Evolutionary conservation across 305 asterid genomes (phyloP).

Genomic region (Nicotiana rustica): DNA sequence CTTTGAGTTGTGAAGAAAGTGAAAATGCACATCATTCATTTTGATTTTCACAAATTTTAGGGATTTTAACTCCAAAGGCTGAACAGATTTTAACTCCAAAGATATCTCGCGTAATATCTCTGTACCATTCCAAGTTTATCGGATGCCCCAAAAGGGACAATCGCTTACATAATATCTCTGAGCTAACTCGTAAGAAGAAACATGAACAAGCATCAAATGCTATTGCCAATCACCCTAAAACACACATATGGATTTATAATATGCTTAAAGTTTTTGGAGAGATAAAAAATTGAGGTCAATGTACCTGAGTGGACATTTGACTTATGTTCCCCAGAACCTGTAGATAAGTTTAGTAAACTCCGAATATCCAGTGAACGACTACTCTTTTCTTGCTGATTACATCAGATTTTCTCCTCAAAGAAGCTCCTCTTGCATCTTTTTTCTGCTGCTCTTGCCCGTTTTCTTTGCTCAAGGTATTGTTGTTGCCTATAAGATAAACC

Average conservation of each 20-base stretch:
- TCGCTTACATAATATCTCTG: slow-evolving; percentile 3
- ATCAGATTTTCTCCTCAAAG: slow-evolving; percentile 54
- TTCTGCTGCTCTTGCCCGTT: slow-evolving; percentile 63
- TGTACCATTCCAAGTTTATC: background rate
- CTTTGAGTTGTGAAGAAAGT: background rate
- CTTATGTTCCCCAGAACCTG: slow-evolving; percentile 50
- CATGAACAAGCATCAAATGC: slow-evolving; percentile 23
- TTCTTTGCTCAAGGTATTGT: slow-evolving; percentile 38
- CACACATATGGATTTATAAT: slow-evolving; percentile 31
- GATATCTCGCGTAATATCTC: background rate
- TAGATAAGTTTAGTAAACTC: slow-evolving; percentile 74
- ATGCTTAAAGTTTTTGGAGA: slow-evolving; percentile 35
- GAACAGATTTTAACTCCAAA: background rate
- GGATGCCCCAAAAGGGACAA: background rate
- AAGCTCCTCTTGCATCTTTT: slow-evolving; percentile 47
- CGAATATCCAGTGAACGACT: slow-evolving; percentile 84
- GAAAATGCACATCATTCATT: slow-evolving; percentile 20
- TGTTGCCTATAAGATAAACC: too few relatives aligned
- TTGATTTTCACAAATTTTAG: slow-evolving; percentile 12
- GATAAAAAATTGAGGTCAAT: slow-evolving; percentile 34
- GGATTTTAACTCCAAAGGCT: background rate
- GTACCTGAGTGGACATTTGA: slow-evolving; percentile 59
- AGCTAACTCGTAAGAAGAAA: slow-evolving; percentile 12
- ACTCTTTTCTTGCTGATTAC: slow-evolving; percentile 50
- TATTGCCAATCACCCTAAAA: background rate